Percentiles rank a stretch among this genome's conserved stretches.
Conservation (phyloP, 2,329 filamentous ascomycete species). For the Colletotrichum limetticola region DNA sequence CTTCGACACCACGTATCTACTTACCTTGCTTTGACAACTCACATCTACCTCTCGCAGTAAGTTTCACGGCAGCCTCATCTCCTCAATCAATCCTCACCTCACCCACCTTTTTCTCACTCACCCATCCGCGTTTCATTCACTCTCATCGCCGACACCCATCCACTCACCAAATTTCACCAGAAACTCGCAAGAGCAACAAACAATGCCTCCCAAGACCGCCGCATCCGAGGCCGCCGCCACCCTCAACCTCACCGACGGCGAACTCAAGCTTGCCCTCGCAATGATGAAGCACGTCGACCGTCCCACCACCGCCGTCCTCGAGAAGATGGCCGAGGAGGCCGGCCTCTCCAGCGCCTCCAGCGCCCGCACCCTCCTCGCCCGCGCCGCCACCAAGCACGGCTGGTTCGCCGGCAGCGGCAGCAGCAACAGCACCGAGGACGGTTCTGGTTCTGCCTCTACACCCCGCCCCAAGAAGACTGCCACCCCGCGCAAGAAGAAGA, state of each 20-base stretch:
- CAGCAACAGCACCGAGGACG: not conserved
- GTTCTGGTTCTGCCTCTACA: not conserved
- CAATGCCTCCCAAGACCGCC: conserved; percentile 21
- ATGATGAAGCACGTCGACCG: conserved; percentile 4
- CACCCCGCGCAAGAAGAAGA: conserved; percentile 26
- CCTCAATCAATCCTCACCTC: too few species aligned
- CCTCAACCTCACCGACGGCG: conserved; percentile 6
- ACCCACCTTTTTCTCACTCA: too few species aligned
- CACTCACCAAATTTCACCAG: not conserved
- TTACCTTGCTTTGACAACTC: too few species aligned
- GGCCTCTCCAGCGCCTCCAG: conserved; percentile 19
- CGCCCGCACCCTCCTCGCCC: not conserved
- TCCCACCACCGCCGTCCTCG: conserved; percentile 3
- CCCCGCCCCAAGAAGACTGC: conserved; percentile 14
- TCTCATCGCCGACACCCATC: not conserved
- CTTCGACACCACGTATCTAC: too few species aligned
- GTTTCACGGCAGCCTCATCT: too few species aligned
- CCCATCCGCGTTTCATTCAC: too few species aligned
- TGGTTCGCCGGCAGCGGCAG: conserved; percentile 3
- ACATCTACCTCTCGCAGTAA: too few species aligned
- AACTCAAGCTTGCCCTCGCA: conserved; percentile 17
- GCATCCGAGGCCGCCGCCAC: not conserved
- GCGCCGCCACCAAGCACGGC: conserved; percentile 11
- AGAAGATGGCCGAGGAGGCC: not conserved
- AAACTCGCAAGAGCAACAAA: not conserved